Evolutionary conservation across 805 yeast genomes (phyloP).

Genomic region (Nakazawaea sp.): DNA sequence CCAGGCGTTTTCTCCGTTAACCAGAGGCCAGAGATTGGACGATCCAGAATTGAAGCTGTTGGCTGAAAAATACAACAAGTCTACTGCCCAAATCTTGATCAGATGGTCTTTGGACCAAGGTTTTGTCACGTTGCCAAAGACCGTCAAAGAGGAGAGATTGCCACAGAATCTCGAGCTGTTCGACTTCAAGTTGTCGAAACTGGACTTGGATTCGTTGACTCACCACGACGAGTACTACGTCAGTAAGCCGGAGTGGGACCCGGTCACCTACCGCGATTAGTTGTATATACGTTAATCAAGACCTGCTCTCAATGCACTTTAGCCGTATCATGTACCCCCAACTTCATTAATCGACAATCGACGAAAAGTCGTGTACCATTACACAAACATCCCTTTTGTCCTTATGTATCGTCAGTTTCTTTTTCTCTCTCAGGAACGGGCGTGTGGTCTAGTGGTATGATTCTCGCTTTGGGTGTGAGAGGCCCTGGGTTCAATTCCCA

Average conservation of each 20-base stretch:
- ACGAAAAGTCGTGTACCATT: too few species aligned
- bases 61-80: conserved; percentile 39
- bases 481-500: conserved; percentile 53
- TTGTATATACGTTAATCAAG: background rate
- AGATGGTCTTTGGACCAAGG: conserved; percentile 68
- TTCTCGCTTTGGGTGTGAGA: conserved; percentile 52
- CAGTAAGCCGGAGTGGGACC: conserved; percentile 29
- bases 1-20: conserved; percentile 64
- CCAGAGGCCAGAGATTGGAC: conserved; percentile 40
- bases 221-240: conserved; percentile 29
- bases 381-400: too few species aligned
- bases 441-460: conserved; percentile 48
- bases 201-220: conserved; percentile 28
- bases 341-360: too few species aligned
- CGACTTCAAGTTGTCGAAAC: conserved; percentile 32
- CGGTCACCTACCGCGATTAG: conserved; percentile 11
- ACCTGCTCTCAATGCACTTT: too few species aligned
- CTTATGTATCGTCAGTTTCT: too few species aligned
- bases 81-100: conserved; percentile 54
- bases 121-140: conserved; percentile 36
- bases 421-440: too few species aligned
- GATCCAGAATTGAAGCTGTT: conserved; percentile 37
- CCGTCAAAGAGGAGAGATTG: conserved; percentile 26
- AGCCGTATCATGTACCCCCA: too few species aligned
- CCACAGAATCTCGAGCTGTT: conserved; percentile 34